A percentile compares a stretch with the other conserved stretches of the same genome.
These are phyloP conservation scores for Cutaneotrichosporon sp. DNA, from an alignment of 1,284 basidiomycete genomes.

Conservation along the genomic window DNA sequence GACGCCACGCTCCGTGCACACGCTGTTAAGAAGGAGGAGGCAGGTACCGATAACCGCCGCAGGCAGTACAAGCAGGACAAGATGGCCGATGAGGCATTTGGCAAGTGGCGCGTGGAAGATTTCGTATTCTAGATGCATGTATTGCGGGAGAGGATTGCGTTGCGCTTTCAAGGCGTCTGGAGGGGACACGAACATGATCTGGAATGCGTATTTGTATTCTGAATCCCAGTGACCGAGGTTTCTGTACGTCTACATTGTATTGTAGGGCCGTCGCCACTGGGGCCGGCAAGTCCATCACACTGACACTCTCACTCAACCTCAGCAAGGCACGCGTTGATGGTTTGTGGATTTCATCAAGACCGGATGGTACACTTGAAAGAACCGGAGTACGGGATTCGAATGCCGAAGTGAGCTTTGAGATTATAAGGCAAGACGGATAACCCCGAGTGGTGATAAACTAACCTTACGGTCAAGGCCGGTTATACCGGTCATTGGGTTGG, in stretches of 20 bases:
- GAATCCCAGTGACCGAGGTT: no score
- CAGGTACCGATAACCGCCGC: constrained; percentile 5
- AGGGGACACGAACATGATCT: no score
- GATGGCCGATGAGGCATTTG: constrained; percentile 41
- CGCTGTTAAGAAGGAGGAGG: constrained; percentile 29
- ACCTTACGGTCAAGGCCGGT: neutral
- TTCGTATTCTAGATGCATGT: constrained; percentile 37
- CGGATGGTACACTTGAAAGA: neutral
- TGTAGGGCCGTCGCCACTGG: no score
- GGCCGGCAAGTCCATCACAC: no score
- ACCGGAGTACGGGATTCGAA: neutral
- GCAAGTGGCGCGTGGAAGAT: constrained; percentile 50
- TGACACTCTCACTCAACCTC: no score
- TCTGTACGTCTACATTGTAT: no score
- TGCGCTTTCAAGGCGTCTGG: no score
- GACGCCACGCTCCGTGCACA: constrained; percentile 45
- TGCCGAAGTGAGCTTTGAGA: neutral
- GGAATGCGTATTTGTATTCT: no score
- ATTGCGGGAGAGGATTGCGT: neutral
- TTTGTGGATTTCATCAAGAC: neutral
- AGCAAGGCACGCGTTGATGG: neutral
- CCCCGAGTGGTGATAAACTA: no score
- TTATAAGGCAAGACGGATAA: neutral
- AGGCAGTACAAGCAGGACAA: constrained; percentile 6
- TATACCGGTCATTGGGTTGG: neutral